These are phyloP conservation scores for Calocybe gambosa DNA, from an alignment of 1,284 basidiomycete species.

Conservation along the genomic window DNA sequence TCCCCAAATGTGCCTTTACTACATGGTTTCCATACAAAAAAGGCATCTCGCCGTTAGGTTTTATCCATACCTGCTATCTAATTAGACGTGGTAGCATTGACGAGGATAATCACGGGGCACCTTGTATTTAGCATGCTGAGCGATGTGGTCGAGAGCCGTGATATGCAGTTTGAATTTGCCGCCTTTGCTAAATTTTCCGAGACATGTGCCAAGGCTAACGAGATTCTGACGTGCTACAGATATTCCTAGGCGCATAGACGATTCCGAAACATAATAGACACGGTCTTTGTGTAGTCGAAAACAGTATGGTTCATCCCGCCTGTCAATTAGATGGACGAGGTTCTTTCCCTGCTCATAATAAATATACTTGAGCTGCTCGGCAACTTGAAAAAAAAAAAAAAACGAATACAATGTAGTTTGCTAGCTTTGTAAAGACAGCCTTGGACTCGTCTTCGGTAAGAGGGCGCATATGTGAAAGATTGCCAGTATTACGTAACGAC, in stretches of 20 bases:
- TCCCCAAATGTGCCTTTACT: constrained; percentile 96
- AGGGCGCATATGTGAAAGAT: constrained; percentile 56
- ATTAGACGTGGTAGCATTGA: neutral
- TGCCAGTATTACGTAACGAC: constrained; percentile 13
- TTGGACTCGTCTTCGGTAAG: constrained; percentile 85
- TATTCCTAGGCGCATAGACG: constrained; percentile 88
- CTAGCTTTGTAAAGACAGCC: constrained; percentile 83
- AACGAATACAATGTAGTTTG: constrained; percentile 78
- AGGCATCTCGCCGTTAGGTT: constrained; percentile 98
- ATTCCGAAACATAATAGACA: constrained; percentile 92
- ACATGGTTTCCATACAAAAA: constrained; percentile 99
- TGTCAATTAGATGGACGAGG: constrained; percentile 83
- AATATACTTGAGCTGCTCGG: constrained; percentile 2
- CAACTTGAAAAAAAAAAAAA: neutral
- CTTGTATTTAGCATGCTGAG: constrained; percentile 98
- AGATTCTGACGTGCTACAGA: constrained; percentile 92
- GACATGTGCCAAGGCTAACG: constrained; percentile 91
- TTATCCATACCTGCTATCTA: constrained; percentile 86
- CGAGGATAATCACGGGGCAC: constrained; percentile 35
- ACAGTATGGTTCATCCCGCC: constrained; percentile 82
- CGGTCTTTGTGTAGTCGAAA: constrained; percentile 88
- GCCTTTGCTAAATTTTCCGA: constrained; percentile 96
- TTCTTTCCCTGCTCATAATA: constrained; percentile 66
- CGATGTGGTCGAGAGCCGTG: constrained; percentile 88
- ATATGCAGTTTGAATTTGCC: constrained; percentile 98